Evolutionary conservation across 1,284 basidiomycete genomes (phyloP).

Genomic region (Clitocybe nebularis): DNA sequence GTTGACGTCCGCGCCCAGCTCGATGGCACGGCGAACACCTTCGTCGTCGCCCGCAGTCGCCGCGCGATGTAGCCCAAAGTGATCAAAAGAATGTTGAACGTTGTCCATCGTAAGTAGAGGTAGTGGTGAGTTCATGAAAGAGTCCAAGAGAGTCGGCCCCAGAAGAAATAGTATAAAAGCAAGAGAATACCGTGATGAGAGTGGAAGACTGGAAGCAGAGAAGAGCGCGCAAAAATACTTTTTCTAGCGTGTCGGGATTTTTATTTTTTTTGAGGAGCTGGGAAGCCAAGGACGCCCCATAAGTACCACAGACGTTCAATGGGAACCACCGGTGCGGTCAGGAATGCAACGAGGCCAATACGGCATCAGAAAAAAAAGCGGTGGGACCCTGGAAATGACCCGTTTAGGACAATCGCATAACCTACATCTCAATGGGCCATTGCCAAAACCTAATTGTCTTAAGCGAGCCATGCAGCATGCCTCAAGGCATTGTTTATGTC

Average conservation of each 20-base stretch:
- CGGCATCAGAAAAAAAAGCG: slow-evolving; percentile 17
- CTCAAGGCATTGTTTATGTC: slow-evolving; percentile 12
- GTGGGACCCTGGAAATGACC: slow-evolving; percentile 17
- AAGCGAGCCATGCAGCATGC: slow-evolving; percentile 14
- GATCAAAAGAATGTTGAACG: slow-evolving; percentile 37
- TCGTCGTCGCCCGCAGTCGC: slow-evolving; percentile 53
- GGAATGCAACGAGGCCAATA: slow-evolving; percentile 16
- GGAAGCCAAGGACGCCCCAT: slow-evolving; percentile 4
- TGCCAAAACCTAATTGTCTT: slow-evolving; percentile 14
- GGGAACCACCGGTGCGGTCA: slow-evolving; percentile 9
- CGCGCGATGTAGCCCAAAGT: slow-evolving; percentile 50
- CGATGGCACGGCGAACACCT: slow-evolving; percentile 49
- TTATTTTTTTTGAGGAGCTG: slow-evolving; percentile 8
- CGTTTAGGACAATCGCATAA: slow-evolving; percentile 17
- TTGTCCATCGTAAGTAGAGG: slow-evolving; percentile 21
- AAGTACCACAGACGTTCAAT: slow-evolving; percentile 9
- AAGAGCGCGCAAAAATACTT: slow-evolving; percentile 7
- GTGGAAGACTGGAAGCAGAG: slow-evolving; percentile 4
- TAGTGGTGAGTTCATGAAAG: slow-evolving; percentile 13
- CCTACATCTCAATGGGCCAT: slow-evolving; percentile 11
- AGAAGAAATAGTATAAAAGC: slow-evolving; percentile 7
- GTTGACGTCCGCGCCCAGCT: slow-evolving; percentile 63
- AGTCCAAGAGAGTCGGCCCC: slow-evolving; percentile 11
- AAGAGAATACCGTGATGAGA: slow-evolving; percentile 4
- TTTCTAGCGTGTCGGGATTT: slow-evolving; percentile 8